Base-by-base conservation (phyloP, 768 basidiomycete genomes). In the Crepidotus variabilis region DNA sequence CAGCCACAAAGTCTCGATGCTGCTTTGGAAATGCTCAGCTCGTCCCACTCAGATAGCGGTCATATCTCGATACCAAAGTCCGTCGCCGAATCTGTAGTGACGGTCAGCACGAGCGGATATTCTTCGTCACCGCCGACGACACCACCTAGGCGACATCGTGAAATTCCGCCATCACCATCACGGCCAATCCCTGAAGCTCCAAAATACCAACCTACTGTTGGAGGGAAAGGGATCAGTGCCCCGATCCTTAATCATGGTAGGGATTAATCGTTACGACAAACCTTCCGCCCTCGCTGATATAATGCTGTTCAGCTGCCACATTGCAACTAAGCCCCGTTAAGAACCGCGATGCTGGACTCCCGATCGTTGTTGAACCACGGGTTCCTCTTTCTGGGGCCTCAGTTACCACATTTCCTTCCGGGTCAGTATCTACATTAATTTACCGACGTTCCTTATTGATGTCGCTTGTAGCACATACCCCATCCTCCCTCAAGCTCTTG, bases 401-500 rank as follows among this genome's bases (percentile, higher is more conserved):
- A 14, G 43, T 71, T 8, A 69, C 75, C 10, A 82, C 83, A 18
- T 69, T 88, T 52, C 80, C 79, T 57, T 84, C 88, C 43, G 87
- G 86, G 90, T 92, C 66, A 55, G 84, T 72, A 34, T 34, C 6
- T 23, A 28, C 39, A 43, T 16, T 51, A 20, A 28, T 51, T 36
- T 56, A 20, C 32, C 48, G 36, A 36, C 52, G 36, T 50, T 54
- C 57, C 32, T 52, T 39, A 13, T 49, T 60, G 54, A 61, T 58
- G 47, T 59, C 50, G 55, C 51, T 28, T 33, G 22, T 46, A 94
- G 91, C 48, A 83, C 81, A 46, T 86, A 89, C 65, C 92, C 88
- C 8, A 79, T 86, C 14, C 77, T 96, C 22, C 94, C 94, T 0
- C 77, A 85, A 24, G 90, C 88, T 56, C 84, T 95, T 39, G 87